Conservation (phyloP, 352 stramenopile genomes). For the Phytophthora vignae region DNA sequence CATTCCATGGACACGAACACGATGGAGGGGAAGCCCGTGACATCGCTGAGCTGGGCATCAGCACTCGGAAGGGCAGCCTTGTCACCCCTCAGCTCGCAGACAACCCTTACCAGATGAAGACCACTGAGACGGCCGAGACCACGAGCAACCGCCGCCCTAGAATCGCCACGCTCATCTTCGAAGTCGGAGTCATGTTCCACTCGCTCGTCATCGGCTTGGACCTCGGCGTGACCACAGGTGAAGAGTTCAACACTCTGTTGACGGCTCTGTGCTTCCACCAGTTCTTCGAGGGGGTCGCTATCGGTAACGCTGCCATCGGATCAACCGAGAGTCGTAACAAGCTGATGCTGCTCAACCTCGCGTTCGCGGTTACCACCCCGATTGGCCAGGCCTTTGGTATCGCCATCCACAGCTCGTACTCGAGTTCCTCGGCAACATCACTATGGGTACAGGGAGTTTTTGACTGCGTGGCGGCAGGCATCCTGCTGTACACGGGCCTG, state of each 20-base stretch:
- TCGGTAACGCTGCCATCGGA: constrained; percentile 52
- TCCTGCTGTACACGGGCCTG: constrained; percentile 75
- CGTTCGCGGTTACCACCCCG: constrained; percentile 66
- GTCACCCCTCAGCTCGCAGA: neutral
- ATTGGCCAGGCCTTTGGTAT: constrained; percentile 69
- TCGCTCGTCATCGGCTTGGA: constrained; percentile 75
- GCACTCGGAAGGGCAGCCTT: neutral
- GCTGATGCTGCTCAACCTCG: constrained; percentile 53
- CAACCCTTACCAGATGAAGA: constrained; percentile 8
- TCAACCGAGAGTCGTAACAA: constrained; percentile 48
- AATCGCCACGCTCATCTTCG: constrained; percentile 61
- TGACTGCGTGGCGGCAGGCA: constrained; percentile 69
- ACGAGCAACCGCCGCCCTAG: constrained; percentile 27
- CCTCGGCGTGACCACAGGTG: constrained; percentile 56
- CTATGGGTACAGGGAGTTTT: constrained; percentile 71
- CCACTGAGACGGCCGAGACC: neutral
- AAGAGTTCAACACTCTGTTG: constrained; percentile 68
- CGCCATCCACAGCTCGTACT: constrained; percentile 59
- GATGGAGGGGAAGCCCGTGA: neutral
- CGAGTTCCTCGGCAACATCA: constrained; percentile 46
- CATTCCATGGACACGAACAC: constrained; percentile 29
- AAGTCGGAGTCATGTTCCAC: constrained; percentile 66
- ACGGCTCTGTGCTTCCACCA: constrained; percentile 78
- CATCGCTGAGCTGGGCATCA: neutral
- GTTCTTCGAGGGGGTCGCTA: constrained; percentile 77